Evolutionary conservation across 768 basidiomycete genomes (phyloP).

Genomic region (Cystobasidiopsis lactophilus): DNA sequence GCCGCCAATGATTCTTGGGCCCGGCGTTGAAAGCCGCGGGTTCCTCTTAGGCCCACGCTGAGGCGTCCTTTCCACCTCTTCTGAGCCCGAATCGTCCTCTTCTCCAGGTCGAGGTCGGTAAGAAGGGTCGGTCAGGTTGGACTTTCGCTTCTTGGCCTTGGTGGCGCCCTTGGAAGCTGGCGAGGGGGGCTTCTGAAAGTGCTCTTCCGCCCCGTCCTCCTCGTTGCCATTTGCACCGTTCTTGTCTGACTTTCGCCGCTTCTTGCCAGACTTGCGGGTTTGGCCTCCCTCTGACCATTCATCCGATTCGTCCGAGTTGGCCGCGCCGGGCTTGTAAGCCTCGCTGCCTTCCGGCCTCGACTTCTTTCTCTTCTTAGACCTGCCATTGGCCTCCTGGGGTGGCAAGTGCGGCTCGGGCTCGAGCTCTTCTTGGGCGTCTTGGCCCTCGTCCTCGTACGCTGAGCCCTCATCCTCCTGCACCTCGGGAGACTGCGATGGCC

Average conservation of each 20-base stretch:
- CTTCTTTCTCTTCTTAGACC: background rate
- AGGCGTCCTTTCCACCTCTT: conserved; percentile 2
- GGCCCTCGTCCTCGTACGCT: background rate
- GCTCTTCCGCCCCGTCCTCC: background rate
- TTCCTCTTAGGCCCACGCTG: too few relatives aligned
- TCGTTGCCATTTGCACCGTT: background rate
- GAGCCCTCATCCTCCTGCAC: too few relatives aligned
- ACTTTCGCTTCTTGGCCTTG: conserved; percentile 1
- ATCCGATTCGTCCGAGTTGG: background rate
- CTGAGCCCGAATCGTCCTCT: conserved; percentile 5
- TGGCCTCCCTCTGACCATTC: background rate
- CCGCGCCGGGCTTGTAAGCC: too few relatives aligned
- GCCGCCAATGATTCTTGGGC: too few relatives aligned
- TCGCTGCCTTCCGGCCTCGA: background rate
- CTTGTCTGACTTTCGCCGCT: background rate
- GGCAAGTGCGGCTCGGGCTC: too few relatives aligned
- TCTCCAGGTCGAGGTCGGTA: conserved; percentile 8
- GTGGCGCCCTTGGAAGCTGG: background rate
- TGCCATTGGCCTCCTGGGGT: too few relatives aligned
- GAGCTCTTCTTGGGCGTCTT: background rate
- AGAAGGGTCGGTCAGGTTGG: conserved; percentile 8
- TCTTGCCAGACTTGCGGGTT: background rate
- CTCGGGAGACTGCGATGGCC: too few relatives aligned
- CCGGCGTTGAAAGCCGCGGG: too few relatives aligned
- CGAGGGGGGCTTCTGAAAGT: background rate